Conservation (phyloP, 2,329 filamentous ascomycete species). For the Sclerotinia trifoliorum region DNA sequence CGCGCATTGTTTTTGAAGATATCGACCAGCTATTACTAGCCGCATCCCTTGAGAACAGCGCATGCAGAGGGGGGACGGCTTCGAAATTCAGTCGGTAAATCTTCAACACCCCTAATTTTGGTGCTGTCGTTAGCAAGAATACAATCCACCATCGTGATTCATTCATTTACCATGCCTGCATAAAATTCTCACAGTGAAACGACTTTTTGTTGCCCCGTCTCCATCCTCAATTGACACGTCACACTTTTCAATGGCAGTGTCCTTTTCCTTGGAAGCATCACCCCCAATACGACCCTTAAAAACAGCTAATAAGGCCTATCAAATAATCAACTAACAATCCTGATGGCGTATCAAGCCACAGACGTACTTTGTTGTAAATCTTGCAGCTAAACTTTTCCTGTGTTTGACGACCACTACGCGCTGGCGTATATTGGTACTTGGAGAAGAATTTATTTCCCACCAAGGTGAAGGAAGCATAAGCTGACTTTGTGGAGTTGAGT, state of each 20-base stretch:
- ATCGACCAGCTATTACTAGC: constrained; percentile 72
- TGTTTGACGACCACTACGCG: constrained; percentile 24
- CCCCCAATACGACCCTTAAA: constrained; percentile 64
- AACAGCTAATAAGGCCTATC: constrained; percentile 65
- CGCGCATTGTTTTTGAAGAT: constrained; percentile 66
- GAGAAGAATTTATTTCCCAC: constrained; percentile 69
- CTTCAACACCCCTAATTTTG: constrained; percentile 62
- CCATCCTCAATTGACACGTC: constrained; percentile 73
- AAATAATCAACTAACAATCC: background rate
- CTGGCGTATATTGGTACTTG: constrained; percentile 64
- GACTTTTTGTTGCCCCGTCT: constrained; percentile 63
- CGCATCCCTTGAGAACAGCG: constrained; percentile 67
- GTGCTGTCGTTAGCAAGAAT: constrained; percentile 14
- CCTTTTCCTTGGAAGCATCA: constrained; percentile 62
- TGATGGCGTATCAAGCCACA: background rate
- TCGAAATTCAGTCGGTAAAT: constrained; percentile 77
- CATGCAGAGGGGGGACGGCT: constrained; percentile 69
- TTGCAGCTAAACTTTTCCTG: constrained; percentile 67
- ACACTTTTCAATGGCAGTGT: constrained; percentile 70
- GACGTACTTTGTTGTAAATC: constrained; percentile 64
- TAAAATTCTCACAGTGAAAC: constrained; percentile 70
- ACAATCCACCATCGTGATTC: background rate
- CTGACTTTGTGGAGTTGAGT: constrained; percentile 77
- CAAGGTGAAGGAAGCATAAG: constrained; percentile 71
- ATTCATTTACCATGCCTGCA: constrained; percentile 63